phyloP scores from a whole-genome alignment of 345 rosid species.

The Fremontodendron californicum region DNA sequence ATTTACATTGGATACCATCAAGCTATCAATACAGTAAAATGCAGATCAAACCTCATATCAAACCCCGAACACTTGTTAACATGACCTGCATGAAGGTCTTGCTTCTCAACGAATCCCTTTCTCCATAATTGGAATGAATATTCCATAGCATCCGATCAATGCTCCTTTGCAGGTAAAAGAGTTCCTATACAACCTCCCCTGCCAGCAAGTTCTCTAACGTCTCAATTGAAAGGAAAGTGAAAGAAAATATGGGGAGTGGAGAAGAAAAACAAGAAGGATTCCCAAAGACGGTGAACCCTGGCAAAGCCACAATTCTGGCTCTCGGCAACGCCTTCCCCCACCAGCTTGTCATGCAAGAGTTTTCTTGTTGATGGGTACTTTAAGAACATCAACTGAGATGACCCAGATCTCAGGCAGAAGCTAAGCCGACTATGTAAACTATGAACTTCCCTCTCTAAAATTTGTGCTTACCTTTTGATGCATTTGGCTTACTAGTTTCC shows the following conservation, averaged over 20 bases:
- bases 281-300: not conserved
- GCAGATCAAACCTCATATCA: not conserved
- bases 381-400: conserved; percentile 81
- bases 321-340: conserved; percentile 70
- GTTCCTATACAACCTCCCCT: conserved; percentile 2
- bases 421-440: conserved; percentile 73
- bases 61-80: too few relatives aligned
- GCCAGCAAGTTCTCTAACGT: not conserved
- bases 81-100: not conserved
- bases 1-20: too few relatives aligned
- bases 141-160: not conserved
- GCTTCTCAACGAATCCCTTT: not conserved
- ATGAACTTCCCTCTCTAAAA: conserved; percentile 14
- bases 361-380: conserved; percentile 87
- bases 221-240: not conserved
- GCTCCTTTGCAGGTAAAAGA: conserved; percentile 18
- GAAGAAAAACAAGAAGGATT: not conserved
- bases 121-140: not conserved
- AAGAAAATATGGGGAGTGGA: not conserved
- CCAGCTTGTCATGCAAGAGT: conserved; percentile 94
- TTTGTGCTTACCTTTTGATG: not conserved
- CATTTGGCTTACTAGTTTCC: not conserved
- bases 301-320: not conserved
- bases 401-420: conserved; percentile 81
- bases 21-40: not conserved